Evolutionary conservation across 2,329 filamentous ascomycete genomes (phyloP), one percentile per base, ranked within the genome.

Genomic region (Stromatinia cepivora): DNA sequence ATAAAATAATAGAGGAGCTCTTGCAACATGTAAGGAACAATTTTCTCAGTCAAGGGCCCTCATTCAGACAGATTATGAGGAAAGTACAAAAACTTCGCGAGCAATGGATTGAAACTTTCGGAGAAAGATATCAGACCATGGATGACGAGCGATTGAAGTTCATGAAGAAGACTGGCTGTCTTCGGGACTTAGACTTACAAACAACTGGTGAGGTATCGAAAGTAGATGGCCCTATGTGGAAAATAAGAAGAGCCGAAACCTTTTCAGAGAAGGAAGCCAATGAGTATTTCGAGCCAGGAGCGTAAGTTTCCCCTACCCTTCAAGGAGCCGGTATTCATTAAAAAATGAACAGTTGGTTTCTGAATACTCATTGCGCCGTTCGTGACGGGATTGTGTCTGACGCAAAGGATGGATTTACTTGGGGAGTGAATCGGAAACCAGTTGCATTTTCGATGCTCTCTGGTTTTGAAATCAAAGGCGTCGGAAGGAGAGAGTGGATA

Each of bases 331-430:
- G 80, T 22, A 13, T 3, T 67, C 64, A 65, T 77, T 78, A 79
- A 57, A 10, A 17, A 11, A n/a, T 28, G 20, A 59, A 13, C 67
- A 88, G 86, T 68, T 88, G 84, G 86, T 88, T 86, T 85, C 76
- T 86, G 25, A 85, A 86, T 66, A 79, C 87, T 45, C 82, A 84
- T 48, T 87, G 85, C 72, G 86, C 85, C 2, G 80, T 84, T 70
- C 82, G 84, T 39, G 86, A 88, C 72, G 85, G 86, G 28, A 84
- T 88, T 25, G 81, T 86, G 11, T 79, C 78, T 10, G 81, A 78
- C 66, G 79, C 80, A 17, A 72, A 77, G 4, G 83, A 86, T 71
- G 81, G 72, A 20, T 80, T 83, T 0, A 84, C 84, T 13, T 82
- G 79, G 69, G 82, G 82, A 9, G 78, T 78, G 50, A 85, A 85